Conservation (phyloP, 1,284 basidiomycete species). For the Cronartium quercuum region DNA sequence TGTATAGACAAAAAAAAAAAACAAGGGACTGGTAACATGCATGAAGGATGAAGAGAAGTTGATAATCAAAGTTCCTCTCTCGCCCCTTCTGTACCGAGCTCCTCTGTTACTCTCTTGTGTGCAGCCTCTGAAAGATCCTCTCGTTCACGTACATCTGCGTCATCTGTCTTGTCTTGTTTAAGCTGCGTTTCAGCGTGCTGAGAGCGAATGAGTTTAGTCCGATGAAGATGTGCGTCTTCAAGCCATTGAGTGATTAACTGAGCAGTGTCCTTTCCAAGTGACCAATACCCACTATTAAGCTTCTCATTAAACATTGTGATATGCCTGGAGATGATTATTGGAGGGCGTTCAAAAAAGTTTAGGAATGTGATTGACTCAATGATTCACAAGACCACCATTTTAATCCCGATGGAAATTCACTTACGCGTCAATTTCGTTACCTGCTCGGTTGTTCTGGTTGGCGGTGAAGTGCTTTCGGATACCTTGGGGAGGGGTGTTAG, state of each 20-base stretch:
- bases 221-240: constrained; percentile 9
- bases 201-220: background rate
- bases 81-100: background rate
- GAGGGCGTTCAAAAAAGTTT: background rate
- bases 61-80: constrained; percentile 14
- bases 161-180: background rate
- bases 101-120: constrained; percentile 1
- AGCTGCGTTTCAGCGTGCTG: background rate
- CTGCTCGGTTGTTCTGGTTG: constrained; percentile 15
- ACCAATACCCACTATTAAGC: constrained; percentile 23
- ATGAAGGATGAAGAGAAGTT: too few species aligned
- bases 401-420: constrained; percentile 1
- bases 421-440: constrained; percentile 24
- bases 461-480: constrained; percentile 6
- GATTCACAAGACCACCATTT: background rate
- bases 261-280: constrained; percentile 9
- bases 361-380: too few species aligned
- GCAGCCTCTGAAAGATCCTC: constrained; percentile 3
- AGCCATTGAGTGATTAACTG: constrained; percentile 24
- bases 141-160: background rate
- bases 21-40: background rate
- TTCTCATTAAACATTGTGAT: constrained; percentile 32
- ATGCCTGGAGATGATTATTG: background rate
- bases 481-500: background rate
- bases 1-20: too few species aligned